These are phyloP conservation scores for Carex arenaria DNA, from an alignment of 202 grass and related monocot genomes.

Conservation along the genomic window DNA sequence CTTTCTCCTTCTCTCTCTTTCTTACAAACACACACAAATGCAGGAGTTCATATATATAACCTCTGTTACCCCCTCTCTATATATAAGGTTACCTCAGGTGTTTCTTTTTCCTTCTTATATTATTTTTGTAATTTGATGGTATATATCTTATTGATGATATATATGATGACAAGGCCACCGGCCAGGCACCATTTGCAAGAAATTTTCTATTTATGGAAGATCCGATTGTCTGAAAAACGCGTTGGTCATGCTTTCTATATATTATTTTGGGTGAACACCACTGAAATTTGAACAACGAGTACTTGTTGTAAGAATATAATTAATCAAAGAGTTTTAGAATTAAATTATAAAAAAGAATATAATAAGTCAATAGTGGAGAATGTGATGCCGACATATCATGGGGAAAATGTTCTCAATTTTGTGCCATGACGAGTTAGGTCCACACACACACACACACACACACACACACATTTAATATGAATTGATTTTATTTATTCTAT, in stretches of 20 bases:
- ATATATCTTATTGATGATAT: neutral
- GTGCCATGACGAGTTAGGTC: constrained; percentile 5
- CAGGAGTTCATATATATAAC: neutral
- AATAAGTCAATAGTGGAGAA: constrained; percentile 6
- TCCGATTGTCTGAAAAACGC: neutral
- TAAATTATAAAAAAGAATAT: neutral
- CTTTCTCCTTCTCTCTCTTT: neutral
- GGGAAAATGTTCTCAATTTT: neutral
- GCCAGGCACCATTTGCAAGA: neutral
- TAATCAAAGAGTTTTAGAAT: neutral
- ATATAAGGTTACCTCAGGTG: neutral
- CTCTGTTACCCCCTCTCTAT: neutral
- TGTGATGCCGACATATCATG: neutral
- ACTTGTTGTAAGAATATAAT: constrained; percentile 12
- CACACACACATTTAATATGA: no score
- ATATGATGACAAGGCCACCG: neutral
- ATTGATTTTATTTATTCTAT: neutral
- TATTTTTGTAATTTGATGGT: neutral
- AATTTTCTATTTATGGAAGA: constrained; percentile 1
- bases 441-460: no score
- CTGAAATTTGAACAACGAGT: constrained; percentile 9
- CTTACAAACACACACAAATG: neutral
- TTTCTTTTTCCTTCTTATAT: neutral
- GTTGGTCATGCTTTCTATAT: no score
- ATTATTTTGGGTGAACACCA: neutral